Evolutionary conservation across 768 basidiomycete species (phyloP).

Genomic region (Inosperma sp.): DNA sequence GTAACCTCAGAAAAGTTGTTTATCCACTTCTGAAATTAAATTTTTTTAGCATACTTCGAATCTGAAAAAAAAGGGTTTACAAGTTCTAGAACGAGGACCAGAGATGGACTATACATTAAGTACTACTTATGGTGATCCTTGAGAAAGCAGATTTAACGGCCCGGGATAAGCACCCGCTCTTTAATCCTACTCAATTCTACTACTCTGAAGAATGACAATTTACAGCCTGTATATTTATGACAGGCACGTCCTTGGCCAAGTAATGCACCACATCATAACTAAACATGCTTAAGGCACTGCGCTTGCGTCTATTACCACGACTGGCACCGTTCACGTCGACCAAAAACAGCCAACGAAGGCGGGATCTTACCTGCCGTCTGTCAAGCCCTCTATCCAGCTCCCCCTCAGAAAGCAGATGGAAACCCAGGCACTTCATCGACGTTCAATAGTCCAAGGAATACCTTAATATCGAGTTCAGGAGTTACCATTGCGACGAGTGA

Average conservation of each 20-base stretch:
- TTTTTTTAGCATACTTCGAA: too few species aligned
- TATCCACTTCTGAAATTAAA: too few species aligned
- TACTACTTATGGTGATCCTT: background rate
- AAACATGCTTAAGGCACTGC: conserved; percentile 61
- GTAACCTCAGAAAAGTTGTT: too few species aligned
- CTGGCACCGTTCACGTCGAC: conserved; percentile 79
- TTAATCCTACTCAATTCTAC: background rate
- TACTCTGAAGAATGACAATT: conserved; percentile 62
- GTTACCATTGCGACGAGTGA: conserved; percentile 63
- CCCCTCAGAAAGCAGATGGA: conserved; percentile 28
- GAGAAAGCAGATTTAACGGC: too few species aligned
- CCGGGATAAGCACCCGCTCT: background rate
- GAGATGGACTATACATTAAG: too few species aligned
- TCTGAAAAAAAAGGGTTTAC: too few species aligned
- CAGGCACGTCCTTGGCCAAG: conserved; percentile 48
- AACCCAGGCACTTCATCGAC: conserved; percentile 32
- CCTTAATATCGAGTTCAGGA: conserved; percentile 59
- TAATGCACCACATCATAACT: background rate
- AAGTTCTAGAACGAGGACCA: too few species aligned
- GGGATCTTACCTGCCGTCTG: conserved; percentile 79
- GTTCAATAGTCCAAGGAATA: conserved; percentile 60
- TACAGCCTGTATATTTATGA: conserved; percentile 93
- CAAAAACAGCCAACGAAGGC: conserved; percentile 67
- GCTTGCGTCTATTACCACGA: conserved; percentile 93
- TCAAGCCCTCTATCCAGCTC: conserved; percentile 48